These are phyloP conservation scores for Malania oleifera DNA, from an alignment of 164 flowering plant species.

Conservation along the genomic window DNA sequence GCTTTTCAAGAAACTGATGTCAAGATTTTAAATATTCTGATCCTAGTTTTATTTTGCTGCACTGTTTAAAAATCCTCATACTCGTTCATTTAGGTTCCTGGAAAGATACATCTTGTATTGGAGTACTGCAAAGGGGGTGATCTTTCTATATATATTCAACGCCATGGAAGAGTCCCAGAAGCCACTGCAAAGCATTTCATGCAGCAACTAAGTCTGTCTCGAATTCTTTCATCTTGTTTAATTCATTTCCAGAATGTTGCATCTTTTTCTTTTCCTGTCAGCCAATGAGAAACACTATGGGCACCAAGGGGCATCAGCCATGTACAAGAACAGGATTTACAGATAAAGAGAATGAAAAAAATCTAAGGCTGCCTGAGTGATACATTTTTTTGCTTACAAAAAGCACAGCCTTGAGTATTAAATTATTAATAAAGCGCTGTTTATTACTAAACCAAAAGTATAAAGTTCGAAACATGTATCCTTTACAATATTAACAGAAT, in stretches of 20 bases:
- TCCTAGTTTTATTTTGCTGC: neutral
- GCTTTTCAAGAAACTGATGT: neutral
- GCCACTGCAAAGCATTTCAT: conserved; percentile 83
- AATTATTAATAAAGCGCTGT: no score
- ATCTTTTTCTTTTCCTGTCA: no score
- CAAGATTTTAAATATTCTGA: neutral
- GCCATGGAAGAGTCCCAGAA: conserved; percentile 78
- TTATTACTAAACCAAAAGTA: no score
- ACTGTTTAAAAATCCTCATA: neutral
- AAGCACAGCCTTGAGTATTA: no score
- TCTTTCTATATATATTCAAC: conserved; percentile 75
- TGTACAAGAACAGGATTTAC: no score
- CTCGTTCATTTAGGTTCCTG: conserved; percentile 53
- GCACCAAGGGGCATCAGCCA: no score
- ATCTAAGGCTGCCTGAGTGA: no score
- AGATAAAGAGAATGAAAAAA: no score
- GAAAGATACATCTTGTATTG: conserved; percentile 80
- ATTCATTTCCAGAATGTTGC: neutral
- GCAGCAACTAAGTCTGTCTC: conserved; percentile 76
- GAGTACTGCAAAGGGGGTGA: conserved; percentile 98
- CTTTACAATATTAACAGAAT: no score
- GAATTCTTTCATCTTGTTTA: neutral
- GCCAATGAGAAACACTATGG: no score
- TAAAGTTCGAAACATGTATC: no score
- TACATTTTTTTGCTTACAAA: no score